Percentiles rank a stretch among this genome's conserved stretches.
Evolutionary conservation across 192 early-diverging fungal species (phyloP).

Genomic region (Podochytrium sp.): DNA sequence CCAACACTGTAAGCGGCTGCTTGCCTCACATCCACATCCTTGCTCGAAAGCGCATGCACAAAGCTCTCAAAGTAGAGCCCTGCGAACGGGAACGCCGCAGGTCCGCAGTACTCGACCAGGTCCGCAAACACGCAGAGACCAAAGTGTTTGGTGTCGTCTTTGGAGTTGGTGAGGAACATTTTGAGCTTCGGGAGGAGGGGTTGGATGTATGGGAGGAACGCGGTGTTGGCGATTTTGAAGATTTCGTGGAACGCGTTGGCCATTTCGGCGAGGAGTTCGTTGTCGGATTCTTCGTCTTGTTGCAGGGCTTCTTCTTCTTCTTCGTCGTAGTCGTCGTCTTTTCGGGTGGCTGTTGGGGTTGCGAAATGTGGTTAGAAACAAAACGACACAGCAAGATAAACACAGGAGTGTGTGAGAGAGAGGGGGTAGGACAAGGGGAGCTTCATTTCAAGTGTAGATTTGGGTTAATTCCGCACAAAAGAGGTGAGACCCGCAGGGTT

Average conservation of each 20-base stretch:
- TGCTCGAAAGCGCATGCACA: constrained; percentile 59
- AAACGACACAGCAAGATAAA: too few relatives aligned
- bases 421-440: not conserved
- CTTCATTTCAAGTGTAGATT: constrained; percentile 48
- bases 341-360: constrained; percentile 69
- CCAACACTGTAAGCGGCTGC: constrained; percentile 93
- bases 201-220: constrained; percentile 83
- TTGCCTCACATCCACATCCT: constrained; percentile 82
- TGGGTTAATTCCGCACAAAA: constrained; percentile 18
- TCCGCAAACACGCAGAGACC: constrained; percentile 93
- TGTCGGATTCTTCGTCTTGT: constrained; percentile 81
- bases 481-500: too few relatives aligned
- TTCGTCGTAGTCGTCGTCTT: constrained; percentile 82
- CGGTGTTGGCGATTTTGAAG: constrained; percentile 72
- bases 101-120: constrained; percentile 88
- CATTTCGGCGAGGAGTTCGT: constrained; percentile 82
- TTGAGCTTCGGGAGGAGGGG: constrained; percentile 74
- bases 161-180: constrained; percentile 35
- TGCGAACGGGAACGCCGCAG: constrained; percentile 66
- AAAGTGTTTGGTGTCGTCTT: constrained; percentile 67
- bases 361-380: too few relatives aligned
- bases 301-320: constrained; percentile 90
- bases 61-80: constrained; percentile 71
- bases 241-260: constrained; percentile 80
- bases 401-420: not conserved